Evolutionary conservation across 495 filamentous ascomycete genomes (phyloP), one percentile per base, ranked within the genome.

Genomic region (Cladorrhinum samala): DNA sequence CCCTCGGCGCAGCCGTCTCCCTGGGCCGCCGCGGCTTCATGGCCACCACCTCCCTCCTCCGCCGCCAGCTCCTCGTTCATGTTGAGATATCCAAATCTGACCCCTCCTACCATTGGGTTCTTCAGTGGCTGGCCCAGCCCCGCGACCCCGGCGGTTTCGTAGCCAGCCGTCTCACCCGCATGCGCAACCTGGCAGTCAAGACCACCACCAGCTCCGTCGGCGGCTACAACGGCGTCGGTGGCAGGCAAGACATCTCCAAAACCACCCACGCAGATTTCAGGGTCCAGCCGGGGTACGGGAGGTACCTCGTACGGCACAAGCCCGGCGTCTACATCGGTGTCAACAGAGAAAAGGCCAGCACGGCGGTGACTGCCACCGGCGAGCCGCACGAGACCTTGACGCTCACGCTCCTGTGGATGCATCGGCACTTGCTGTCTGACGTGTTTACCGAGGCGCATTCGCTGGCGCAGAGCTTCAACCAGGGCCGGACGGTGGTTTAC

Each of bases 401-500:
- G 19, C 74, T 98, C 24, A 97, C 93, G 3, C 91, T 94, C 2
- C 78, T 98, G 21, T 97, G 93, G 71, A 76, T 84, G 39, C 83
- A 94, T 56, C 85, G 93, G 1, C 78, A 91, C 53, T 78, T 96
- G 11, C 92, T 98, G 62, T 83, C 89, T 55, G 80, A 88, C 3
- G 79, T 98, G 17, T 95, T 98, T 55, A 74, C 73, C 9, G 88
- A 97, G 63, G 92, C 93, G 9, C 88, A 92, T 62, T 71, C 78
- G 5, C 78, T 96, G 40, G 88, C 88, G 1, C 75, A 80, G 13
- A 78, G 80, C 58, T 83, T 84, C 25, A 83, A 87, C 48, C 88
- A 96, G 67, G 93, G 93, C n/a, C 96, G 95, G 69, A 97, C 94
- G 5, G 80, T 91, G 2, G 87, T 98, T 27, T 96, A 91, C 67